Evolutionary conservation across 495 filamentous ascomycete species (phyloP), one percentile per base, ranked within the genome.

Genomic region (Neurospora sp.): DNA sequence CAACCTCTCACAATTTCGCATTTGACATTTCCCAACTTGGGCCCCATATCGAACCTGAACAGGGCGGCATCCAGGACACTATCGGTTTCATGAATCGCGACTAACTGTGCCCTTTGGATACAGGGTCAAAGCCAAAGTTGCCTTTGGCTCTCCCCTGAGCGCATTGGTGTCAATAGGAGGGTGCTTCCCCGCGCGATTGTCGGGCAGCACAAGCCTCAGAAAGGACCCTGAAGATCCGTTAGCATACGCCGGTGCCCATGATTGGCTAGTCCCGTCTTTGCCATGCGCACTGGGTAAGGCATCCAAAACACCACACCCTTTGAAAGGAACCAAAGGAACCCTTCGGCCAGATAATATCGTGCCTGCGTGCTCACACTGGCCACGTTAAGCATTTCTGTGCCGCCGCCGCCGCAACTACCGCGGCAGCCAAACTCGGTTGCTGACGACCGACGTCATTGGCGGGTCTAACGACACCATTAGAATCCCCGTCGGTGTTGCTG

Each of bases 221-320:
- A 73, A 76, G 71, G 75, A 76, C 75, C 75, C 75, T 76, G 75
- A 76, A 76, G 75, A 76, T 76, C 75, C 54, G 54, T 76, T 38
- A 54, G 9, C 39, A 37, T 39, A 4, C 48, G n/a, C 42, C 37
- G 23, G 23, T 70, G 39, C 46, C 27, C 23, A 18, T 31, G 37
- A 69, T 72, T 72, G 73, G 48, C 35, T 54, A 39, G 48, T 62
- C 23, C 9, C 20, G 69, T 39, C 10, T 40, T 54, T 31, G 72
- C 39, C 31, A 70, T 23, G 72, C 35, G 62, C 54, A 69, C 31
- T 41, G 71, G 54, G 71, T 38, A 70, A 38, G 27, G 20, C 35
- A 38, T 59, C 46, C 71, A 42, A 59, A 23, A 70, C 72, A 42
- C 54, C 46, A 44, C 54, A 46, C 39, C 70, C 41, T 62, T 41